Evolutionary conservation across 352 stramenopile species (phyloP).

Genomic region (Globisporangium iwayamae): DNA sequence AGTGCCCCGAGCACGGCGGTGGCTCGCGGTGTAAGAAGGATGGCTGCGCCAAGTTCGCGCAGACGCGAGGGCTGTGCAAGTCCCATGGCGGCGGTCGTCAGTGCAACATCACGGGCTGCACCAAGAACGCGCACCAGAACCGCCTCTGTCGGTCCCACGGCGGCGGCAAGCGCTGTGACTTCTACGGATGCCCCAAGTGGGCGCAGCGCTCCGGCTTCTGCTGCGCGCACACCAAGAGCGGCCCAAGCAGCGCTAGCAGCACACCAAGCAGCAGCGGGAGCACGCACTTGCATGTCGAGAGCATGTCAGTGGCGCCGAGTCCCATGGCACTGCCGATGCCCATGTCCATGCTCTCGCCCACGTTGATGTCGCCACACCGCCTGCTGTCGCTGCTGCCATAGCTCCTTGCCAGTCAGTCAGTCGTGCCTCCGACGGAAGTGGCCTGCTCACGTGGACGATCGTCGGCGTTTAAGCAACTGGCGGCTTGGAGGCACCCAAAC

Average conservation of each 20-base stretch:
- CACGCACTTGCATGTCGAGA: neutral
- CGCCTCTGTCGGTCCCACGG: conserved; percentile 79
- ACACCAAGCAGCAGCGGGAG: neutral
- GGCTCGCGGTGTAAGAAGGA: conserved; percentile 82
- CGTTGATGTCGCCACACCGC: conserved; percentile 57
- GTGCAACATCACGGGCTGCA: conserved; percentile 72
- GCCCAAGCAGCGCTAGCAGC: conserved; percentile 17
- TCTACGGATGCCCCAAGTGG: conserved; percentile 77
- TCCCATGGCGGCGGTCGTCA: conserved; percentile 77
- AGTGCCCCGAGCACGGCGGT: conserved; percentile 82
- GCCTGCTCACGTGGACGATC: neutral
- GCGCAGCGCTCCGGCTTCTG: conserved; percentile 83
- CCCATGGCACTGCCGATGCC: conserved; percentile 21
- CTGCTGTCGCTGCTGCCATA: conserved; percentile 59
- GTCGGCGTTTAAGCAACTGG: neutral
- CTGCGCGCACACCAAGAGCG: conserved; percentile 77
- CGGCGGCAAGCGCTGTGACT: conserved; percentile 79
- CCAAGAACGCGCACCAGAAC: conserved; percentile 84
- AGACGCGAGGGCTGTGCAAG: conserved; percentile 80
- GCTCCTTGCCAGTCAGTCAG: neutral
- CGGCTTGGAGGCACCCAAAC: neutral
- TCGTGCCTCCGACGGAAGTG: conserved; percentile 9
- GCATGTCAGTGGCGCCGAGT: conserved; percentile 5
- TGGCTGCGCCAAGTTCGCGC: conserved; percentile 82
- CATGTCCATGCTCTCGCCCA: conserved; percentile 60